phyloP scores from a whole-genome alignment of 2,329 filamentous ascomycete species.

The Phoma herbarum region DNA sequence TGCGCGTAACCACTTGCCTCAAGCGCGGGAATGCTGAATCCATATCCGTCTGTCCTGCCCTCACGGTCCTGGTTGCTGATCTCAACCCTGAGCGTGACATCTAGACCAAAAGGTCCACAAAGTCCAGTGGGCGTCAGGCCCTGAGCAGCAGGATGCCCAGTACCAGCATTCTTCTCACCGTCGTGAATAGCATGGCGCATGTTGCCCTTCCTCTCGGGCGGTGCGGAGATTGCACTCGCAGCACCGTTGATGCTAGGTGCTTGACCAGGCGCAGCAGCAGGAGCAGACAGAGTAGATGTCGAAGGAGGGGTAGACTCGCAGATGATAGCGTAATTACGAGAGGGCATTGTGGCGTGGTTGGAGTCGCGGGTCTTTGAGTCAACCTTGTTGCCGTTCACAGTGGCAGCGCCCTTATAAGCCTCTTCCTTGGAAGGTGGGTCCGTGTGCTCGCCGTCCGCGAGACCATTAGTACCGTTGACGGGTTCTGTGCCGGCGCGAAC shows the following conservation, averaged over 20 bases:
- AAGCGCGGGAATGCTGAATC: constrained; percentile 58
- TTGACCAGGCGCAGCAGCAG: constrained; percentile 34
- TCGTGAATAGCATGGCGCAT: constrained; percentile 73
- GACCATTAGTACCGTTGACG: constrained; percentile 30
- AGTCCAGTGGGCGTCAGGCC: constrained; percentile 55
- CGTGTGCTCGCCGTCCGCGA: constrained; percentile 26
- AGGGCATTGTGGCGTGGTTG: constrained; percentile 87
- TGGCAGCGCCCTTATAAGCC: constrained; percentile 24
- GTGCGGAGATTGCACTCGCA: constrained; percentile 38
- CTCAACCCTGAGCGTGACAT: constrained; percentile 60
- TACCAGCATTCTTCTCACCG: constrained; percentile 82
- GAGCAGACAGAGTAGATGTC: constrained; percentile 28
- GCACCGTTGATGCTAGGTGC: constrained; percentile 39
- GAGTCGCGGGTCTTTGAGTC: constrained; percentile 69
- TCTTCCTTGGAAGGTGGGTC: constrained; percentile 24
- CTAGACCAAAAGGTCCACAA: constrained; percentile 56
- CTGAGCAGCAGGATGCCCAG: constrained; percentile 74
- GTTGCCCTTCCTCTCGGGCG: constrained; percentile 60
- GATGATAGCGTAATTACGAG: constrained; percentile 71
- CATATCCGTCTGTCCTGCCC: constrained; percentile 60
- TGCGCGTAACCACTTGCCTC: constrained; percentile 25
- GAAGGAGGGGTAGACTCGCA: constrained; percentile 57
- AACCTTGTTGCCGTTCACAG: constrained; percentile 36
- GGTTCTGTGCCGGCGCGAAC: constrained; percentile 25
- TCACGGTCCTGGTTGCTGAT: constrained; percentile 55